Conservation (phyloP, 2,329 filamentous ascomycete genomes). For the Stachybotrys chlorohalonatus region DNA sequence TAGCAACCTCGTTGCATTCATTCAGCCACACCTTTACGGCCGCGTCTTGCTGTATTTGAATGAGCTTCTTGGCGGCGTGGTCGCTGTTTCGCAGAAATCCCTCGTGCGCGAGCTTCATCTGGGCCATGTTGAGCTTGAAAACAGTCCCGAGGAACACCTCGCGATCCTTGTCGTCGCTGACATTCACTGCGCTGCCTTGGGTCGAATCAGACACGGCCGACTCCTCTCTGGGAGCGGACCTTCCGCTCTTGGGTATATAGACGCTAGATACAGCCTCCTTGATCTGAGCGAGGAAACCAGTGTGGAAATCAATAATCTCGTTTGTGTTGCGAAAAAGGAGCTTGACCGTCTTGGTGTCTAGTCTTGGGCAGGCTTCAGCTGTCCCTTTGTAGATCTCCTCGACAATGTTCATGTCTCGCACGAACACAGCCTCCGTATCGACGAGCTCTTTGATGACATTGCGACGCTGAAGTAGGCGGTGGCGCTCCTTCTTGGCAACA, state of each 20-base stretch:
- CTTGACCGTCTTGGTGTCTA: slow-evolving; percentile 78
- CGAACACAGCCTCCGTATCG: slow-evolving; percentile 85
- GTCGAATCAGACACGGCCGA: slow-evolving; percentile 30
- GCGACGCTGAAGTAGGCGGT: slow-evolving; percentile 69
- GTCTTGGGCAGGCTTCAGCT: slow-evolving; percentile 68
- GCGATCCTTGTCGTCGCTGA: slow-evolving; percentile 44
- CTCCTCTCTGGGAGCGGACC: slow-evolving; percentile 31
- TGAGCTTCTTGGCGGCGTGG: slow-evolving; percentile 49
- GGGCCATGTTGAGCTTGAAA: slow-evolving; percentile 47
- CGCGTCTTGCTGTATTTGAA: slow-evolving; percentile 53
- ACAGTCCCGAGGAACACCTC: slow-evolving; percentile 42
- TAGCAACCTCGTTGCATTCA: slow-evolving; percentile 86
- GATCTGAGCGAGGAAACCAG: slow-evolving; percentile 66
- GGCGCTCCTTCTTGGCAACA: slow-evolving; percentile 46
- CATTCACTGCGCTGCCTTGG: slow-evolving; percentile 28
- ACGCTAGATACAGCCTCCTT: slow-evolving; percentile 73
- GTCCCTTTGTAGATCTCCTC: slow-evolving; percentile 98
- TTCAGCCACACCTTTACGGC: slow-evolving; percentile 76
- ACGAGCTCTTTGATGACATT: slow-evolving; percentile 86
- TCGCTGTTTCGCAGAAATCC: slow-evolving; percentile 56
- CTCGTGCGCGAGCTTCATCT: slow-evolving; percentile 53
- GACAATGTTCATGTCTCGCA: slow-evolving; percentile 93
- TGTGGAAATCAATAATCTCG: slow-evolving; percentile 81
- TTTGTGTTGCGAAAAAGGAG: slow-evolving; percentile 88
- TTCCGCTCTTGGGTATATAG: slow-evolving; percentile 55